phyloP scores from a whole-genome alignment of 495 filamentous ascomycete genomes.

The Neurospora africana region DNA sequence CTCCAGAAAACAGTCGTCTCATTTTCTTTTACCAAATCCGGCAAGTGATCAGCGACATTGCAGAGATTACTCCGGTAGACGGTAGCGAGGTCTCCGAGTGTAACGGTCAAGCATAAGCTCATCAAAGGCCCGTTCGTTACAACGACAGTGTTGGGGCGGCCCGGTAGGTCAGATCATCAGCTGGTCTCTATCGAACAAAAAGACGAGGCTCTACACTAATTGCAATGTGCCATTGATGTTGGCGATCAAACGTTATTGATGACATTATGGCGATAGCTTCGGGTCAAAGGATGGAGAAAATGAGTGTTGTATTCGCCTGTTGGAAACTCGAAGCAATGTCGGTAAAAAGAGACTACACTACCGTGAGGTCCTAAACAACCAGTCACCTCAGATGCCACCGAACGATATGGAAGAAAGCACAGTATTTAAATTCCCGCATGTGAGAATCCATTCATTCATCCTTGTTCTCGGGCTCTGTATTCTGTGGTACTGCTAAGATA shows the following conservation, averaged over 20 bases:
- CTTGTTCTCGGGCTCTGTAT: background rate
- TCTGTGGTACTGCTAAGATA: background rate
- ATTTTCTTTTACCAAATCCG: background rate
- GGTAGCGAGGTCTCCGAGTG: background rate
- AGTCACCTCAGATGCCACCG: background rate
- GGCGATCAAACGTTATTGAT: background rate
- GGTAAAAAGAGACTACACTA: background rate
- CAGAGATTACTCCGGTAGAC: background rate
- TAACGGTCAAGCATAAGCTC: background rate
- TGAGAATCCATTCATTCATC: background rate
- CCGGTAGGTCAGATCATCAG: too few species aligned
- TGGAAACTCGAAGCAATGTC: background rate
- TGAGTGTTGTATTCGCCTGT: background rate
- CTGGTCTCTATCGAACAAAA: too few species aligned
- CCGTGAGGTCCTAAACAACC: background rate
- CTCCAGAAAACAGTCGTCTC: background rate
- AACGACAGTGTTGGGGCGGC: background rate
- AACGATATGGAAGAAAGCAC: too few species aligned
- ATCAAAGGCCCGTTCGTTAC: background rate
- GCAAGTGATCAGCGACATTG: background rate
- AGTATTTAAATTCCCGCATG: too few species aligned
- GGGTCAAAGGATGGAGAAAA: background rate
- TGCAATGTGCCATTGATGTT: too few species aligned
- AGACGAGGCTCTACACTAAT: too few species aligned
- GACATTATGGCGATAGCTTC: background rate